Percentiles rank a stretch among this genome's conserved stretches.
Evolutionary conservation across 495 filamentous ascomycete genomes (phyloP).

Genomic region (Xylaria venustula): DNA sequence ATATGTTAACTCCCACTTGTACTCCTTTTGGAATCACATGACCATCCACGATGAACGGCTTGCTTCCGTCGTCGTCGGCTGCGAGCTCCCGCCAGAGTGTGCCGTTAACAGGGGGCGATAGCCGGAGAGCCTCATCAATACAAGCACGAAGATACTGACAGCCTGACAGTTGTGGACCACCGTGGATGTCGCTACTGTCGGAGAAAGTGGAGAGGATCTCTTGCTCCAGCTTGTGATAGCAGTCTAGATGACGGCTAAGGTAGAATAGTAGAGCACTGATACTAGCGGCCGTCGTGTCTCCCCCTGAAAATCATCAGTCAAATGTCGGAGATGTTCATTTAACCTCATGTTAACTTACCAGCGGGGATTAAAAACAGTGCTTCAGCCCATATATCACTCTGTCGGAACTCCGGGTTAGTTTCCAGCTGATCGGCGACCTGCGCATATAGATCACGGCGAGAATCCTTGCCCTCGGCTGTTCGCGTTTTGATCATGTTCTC

Average conservation of each 20-base stretch:
- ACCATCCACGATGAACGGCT: constrained; percentile 33
- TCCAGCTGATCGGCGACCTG: constrained; percentile 3
- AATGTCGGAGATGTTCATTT: not conserved
- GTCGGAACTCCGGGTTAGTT: not conserved
- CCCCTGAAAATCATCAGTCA: not conserved
- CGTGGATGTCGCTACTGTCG: constrained; percentile 33
- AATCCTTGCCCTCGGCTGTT: constrained; percentile 10
- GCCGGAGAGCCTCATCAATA: constrained; percentile 60
- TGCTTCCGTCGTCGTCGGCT: constrained; percentile 31
- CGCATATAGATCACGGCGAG: constrained; percentile 10
- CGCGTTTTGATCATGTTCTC: constrained; percentile 14
- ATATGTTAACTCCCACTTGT: constrained; percentile 37
- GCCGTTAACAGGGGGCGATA: constrained; percentile 51
- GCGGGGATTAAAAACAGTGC: constrained; percentile 18
- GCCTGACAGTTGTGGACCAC: constrained; percentile 41
- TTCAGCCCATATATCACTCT: constrained; percentile 21
- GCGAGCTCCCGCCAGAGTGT: constrained; percentile 41
- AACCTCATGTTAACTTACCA: constrained; percentile 12
- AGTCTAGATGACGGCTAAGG: constrained; percentile 28
- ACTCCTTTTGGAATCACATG: constrained; percentile 23
- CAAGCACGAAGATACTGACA: constrained; percentile 46
- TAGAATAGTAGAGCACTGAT: constrained; percentile 16
- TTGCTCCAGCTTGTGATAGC: constrained; percentile 37
- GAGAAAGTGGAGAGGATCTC: constrained; percentile 41
- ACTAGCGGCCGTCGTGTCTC: constrained; percentile 11